Conservation (phyloP, 2,329 filamentous ascomycete species). For the Fusarium burgessii region DNA sequence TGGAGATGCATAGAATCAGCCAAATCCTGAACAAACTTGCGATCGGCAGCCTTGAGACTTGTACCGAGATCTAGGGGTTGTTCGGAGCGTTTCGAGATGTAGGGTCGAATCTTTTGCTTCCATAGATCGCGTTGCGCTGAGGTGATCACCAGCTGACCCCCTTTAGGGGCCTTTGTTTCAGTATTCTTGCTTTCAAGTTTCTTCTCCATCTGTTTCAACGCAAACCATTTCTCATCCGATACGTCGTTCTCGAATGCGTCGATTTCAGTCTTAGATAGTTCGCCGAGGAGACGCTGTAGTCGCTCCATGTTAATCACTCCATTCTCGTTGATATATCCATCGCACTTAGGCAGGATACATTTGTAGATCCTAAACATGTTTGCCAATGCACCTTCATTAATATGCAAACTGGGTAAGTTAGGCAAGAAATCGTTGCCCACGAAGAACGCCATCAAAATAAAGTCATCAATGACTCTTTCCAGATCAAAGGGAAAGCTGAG, state of each 20-base stretch:
- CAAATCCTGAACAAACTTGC: slow-evolving; percentile 92
- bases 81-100: slow-evolving; percentile 75
- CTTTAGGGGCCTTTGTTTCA: slow-evolving; percentile 64
- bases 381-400: slow-evolving; percentile 96
- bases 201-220: slow-evolving; percentile 82
- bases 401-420: slow-evolving; percentile 94
- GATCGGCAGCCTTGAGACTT: slow-evolving; percentile 82
- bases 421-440: slow-evolving; percentile 99
- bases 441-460: slow-evolving; percentile 99
- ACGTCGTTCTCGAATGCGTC: slow-evolving; percentile 94
- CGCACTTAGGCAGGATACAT: slow-evolving; percentile 83
- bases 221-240: slow-evolving; percentile 91
- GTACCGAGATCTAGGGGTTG: slow-evolving; percentile 79
- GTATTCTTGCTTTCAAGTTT: slow-evolving; percentile 69
- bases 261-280: slow-evolving; percentile 88
- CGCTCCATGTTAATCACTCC: slow-evolving; percentile 91
- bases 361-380: slow-evolving; percentile 99
- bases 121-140: slow-evolving; percentile 85
- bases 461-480: slow-evolving; percentile 97
- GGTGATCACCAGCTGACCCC: slow-evolving; percentile 77
- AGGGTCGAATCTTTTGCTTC: slow-evolving; percentile 82
- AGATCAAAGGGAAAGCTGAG: slow-evolving; percentile 88
- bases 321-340: slow-evolving; percentile 96
- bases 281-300: slow-evolving; percentile 80
- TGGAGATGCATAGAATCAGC: slow-evolving; percentile 71